Percentiles rank a stretch among this genome's conserved stretches.
These are phyloP conservation scores for Collybiopsis confluens DNA, from an alignment of 768 basidiomycete genomes.

Conservation along the genomic window DNA sequence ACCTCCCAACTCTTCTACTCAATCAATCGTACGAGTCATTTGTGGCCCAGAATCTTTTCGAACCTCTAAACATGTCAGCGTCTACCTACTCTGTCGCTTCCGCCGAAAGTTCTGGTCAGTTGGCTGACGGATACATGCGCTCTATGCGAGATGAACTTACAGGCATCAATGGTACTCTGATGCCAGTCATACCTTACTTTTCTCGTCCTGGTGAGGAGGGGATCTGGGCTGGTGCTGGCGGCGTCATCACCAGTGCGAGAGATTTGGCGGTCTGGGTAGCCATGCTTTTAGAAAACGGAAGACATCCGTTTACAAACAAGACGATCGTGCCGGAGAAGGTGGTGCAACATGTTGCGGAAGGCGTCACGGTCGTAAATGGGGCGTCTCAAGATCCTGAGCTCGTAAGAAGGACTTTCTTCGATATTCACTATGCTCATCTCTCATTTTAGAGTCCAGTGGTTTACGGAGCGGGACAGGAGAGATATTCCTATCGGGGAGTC, in stretches of 20 bases:
- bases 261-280: constrained; percentile 37
- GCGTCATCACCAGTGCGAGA: constrained; percentile 33
- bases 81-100: constrained; percentile 36
- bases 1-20: constrained; percentile 33
- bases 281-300: constrained; percentile 35
- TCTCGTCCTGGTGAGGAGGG: constrained; percentile 33
- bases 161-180: constrained; percentile 27
- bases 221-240: constrained; percentile 39
- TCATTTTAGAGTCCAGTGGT: constrained; percentile 29
- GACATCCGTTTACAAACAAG: constrained; percentile 32
- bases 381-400: constrained; percentile 33
- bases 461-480: constrained; percentile 36
- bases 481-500: constrained; percentile 35
- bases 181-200: constrained; percentile 35
- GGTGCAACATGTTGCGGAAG: constrained; percentile 31
- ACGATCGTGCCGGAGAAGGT: constrained; percentile 32
- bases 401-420: constrained; percentile 15
- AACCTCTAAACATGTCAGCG: constrained; percentile 33
- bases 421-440: not conserved
- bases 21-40: constrained; percentile 38
- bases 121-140: constrained; percentile 29
- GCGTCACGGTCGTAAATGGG: constrained; percentile 28
- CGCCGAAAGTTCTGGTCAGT: constrained; percentile 26
- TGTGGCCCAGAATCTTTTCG: constrained; percentile 33
- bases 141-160: constrained; percentile 24